A percentile compares a stretch with the other conserved stretches of the same genome.
Evolutionary conservation across 345 rosid genomes (phyloP).

Genomic region (Acer campestre): DNA sequence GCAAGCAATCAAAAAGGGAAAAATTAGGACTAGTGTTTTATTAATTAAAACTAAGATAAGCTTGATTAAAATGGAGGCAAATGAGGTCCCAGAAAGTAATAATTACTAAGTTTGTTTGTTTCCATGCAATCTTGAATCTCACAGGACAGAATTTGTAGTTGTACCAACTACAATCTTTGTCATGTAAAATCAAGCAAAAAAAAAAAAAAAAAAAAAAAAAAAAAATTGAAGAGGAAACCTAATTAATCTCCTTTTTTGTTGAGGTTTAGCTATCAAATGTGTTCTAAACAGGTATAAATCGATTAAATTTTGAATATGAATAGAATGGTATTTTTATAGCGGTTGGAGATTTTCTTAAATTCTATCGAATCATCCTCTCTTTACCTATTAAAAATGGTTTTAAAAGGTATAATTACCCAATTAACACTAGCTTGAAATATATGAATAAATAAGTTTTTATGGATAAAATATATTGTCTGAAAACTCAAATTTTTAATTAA

Average conservation of each 20-base stretch:
- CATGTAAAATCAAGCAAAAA: too few species aligned
- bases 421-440: too few species aligned
- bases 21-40: too few species aligned
- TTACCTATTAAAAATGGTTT: not conserved
- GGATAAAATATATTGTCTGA: too few species aligned
- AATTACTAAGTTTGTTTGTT: not conserved
- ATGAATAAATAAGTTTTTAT: too few species aligned
- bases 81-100: not conserved
- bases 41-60: too few species aligned
- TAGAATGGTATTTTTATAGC: not conserved
- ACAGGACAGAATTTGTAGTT: constrained; percentile 13
- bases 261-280: not conserved
- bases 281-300: too few species aligned
- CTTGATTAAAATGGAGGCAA: constrained; percentile 20
- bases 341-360: not conserved
- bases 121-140: not conserved
- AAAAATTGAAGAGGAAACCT: not conserved
- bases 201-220: too few species aligned
- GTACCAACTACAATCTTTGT: constrained; percentile 17
- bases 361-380: not conserved
- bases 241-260: not conserved
- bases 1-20: not conserved
- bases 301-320: not conserved
- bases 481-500: not conserved
- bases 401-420: not conserved